These are phyloP conservation scores for Xylaria polymorpha DNA, from an alignment of 2,329 filamentous ascomycete genomes.

Conservation along the genomic window DNA sequence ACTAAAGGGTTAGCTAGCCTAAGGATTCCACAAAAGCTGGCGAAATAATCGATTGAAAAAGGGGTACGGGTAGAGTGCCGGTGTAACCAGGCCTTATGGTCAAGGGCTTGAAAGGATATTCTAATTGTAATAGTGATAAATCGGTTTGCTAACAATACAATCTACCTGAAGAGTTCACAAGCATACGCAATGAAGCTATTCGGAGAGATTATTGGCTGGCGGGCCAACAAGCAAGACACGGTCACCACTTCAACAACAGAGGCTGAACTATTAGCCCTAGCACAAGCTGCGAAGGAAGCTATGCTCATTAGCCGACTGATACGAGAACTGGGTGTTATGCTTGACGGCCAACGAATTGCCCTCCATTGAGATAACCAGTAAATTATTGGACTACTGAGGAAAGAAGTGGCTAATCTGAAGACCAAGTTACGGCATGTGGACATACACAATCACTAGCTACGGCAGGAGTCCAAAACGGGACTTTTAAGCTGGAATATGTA, in stretches of 20 bases:
- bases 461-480: too few relatives aligned
- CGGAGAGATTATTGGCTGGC: constrained; percentile 12
- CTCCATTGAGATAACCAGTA: constrained; percentile 22
- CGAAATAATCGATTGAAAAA: too few relatives aligned
- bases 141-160: constrained; percentile 15
- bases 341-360: not conserved
- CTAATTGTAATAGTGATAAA: too few relatives aligned
- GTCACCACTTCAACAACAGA: constrained; percentile 15
- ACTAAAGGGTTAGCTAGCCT: too few relatives aligned
- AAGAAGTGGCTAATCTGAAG: not conserved
- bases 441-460: too few relatives aligned
- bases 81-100: too few relatives aligned
- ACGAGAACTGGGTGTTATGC: not conserved
- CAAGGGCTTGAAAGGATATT: too few relatives aligned
- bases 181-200: constrained; percentile 20
- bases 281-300: constrained; percentile 14
- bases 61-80: too few relatives aligned
- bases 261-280: constrained; percentile 9
- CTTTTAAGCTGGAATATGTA: too few relatives aligned
- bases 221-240: constrained; percentile 19
- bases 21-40: too few relatives aligned
- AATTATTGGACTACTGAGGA: constrained; percentile 8
- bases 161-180: constrained; percentile 22
- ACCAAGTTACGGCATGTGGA: too few relatives aligned
- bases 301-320: constrained; percentile 13